Evolutionary conservation across 73 alveolate genomes (phyloP).

Genomic region (Tetrahymena thermophila): DNA sequence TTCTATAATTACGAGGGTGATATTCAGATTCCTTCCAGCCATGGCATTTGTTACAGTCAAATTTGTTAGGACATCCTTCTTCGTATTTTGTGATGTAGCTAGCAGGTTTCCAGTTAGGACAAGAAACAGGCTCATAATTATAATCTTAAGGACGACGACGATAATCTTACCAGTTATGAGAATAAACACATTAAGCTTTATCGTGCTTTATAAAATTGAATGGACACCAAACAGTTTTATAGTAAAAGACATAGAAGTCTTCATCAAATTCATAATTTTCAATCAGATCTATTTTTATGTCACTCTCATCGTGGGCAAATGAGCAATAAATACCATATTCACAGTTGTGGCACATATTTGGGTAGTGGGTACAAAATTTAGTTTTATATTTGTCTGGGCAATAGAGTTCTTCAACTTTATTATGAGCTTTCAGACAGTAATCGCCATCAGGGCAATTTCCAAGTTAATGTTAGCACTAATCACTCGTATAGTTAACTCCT

Average conservation of each 20-base stretch:
- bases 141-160: conserved; percentile 85
- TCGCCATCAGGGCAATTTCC: conserved; percentile 63
- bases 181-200: conserved; percentile 89
- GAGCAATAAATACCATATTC: conserved; percentile 82
- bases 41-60: conserved; percentile 53
- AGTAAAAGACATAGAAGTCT: conserved; percentile 76
- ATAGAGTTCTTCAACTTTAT: conserved; percentile 77
- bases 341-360: conserved; percentile 56
- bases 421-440: conserved; percentile 68
- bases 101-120: conserved; percentile 64
- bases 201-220: conserved; percentile 78
- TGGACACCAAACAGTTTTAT: conserved; percentile 96
- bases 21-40: conserved; percentile 65
- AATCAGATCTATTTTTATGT: conserved; percentile 65
- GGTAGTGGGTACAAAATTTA: conserved; percentile 73
- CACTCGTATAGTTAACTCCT: conserved; percentile 45
- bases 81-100: conserved; percentile 55
- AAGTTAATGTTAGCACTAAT: conserved; percentile 56
- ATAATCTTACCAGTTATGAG: conserved; percentile 94
- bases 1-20: conserved; percentile 46
- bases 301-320: conserved; percentile 77
- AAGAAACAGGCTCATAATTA: conserved; percentile 55
- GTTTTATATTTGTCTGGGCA: conserved; percentile 79
- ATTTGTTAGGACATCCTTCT: conserved; percentile 59
- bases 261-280: conserved; percentile 62